Conservation (phyloP, 768 basidiomycete genomes). For the Clathrus columnatus region DNA sequence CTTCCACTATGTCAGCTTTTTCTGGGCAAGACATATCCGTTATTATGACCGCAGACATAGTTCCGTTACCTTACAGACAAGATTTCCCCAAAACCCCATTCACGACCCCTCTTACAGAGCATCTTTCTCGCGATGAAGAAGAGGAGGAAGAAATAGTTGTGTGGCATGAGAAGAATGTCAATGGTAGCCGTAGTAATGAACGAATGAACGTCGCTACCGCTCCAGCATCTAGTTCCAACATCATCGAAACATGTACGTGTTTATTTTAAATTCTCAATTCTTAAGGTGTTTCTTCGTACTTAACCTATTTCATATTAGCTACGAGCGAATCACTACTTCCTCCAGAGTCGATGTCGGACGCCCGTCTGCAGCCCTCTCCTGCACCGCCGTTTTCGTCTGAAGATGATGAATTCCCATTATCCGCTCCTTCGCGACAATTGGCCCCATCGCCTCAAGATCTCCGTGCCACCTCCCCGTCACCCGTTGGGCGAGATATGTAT, state of each 20-base stretch:
- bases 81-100: constrained; percentile 71
- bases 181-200: constrained; percentile 19
- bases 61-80: constrained; percentile 41
- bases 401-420: background rate
- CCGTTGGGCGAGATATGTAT: background rate
- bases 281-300: background rate
- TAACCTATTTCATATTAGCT: background rate
- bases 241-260: background rate
- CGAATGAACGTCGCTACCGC: constrained; percentile 31
- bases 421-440: background rate
- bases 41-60: constrained; percentile 31
- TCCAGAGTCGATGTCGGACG: background rate
- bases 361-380: background rate
- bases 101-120: constrained; percentile 59
- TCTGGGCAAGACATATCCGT: constrained; percentile 33
- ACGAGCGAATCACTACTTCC: background rate
- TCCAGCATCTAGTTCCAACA: background rate
- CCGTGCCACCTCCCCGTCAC: background rate
- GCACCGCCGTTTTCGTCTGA: background rate
- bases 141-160: constrained; percentile 42
- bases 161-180: constrained; percentile 25
- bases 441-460: background rate
- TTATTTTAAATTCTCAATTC: background rate
- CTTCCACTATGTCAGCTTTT: constrained; percentile 27
- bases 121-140: constrained; percentile 50